Conservation (phyloP, 306 rosid genomes). For the Vigna radiata region DNA sequence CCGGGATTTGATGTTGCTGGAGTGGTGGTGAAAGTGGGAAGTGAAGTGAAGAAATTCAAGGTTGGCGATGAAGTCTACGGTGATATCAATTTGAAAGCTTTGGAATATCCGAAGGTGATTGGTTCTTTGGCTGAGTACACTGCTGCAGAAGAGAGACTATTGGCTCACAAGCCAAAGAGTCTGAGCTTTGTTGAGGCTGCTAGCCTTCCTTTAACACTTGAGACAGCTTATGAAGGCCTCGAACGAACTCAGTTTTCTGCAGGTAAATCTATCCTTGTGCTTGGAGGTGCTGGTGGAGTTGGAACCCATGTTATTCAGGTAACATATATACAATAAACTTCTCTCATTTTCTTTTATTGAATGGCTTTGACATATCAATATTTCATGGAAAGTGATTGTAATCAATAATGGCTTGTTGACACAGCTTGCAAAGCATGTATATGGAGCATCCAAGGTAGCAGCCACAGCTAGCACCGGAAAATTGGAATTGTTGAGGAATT, state of each 20-base stretch:
- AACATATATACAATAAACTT: too few relatives aligned
- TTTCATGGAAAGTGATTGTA: background rate
- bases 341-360: too few relatives aligned
- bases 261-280: slow-evolving; percentile 66
- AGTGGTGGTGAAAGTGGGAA: slow-evolving; percentile 68
- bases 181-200: slow-evolving; percentile 72
- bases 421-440: slow-evolving; percentile 79
- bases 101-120: slow-evolving; percentile 48
- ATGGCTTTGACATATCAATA: too few relatives aligned
- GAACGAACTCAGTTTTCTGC: slow-evolving; percentile 50
- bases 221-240: slow-evolving; percentile 73
- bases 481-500: slow-evolving; percentile 57
- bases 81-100: slow-evolving; percentile 51
- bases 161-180: slow-evolving; percentile 65
- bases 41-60: slow-evolving; percentile 65
- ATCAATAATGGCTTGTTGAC: background rate
- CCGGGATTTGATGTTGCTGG: slow-evolving; percentile 75
- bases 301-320: slow-evolving; percentile 73
- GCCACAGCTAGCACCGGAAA: slow-evolving; percentile 67
- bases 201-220: slow-evolving; percentile 71
- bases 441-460: slow-evolving; percentile 71
- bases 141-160: slow-evolving; percentile 59
- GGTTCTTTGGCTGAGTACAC: slow-evolving; percentile 78
- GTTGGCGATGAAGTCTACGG: slow-evolving; percentile 76
- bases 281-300: slow-evolving; percentile 80